A percentile compares a stretch with the other conserved stretches of the same genome.
These are phyloP conservation scores for Chamaecyparis obtusa DNA, from an alignment of 75 land plant genomes.

Conservation along the genomic window DNA sequence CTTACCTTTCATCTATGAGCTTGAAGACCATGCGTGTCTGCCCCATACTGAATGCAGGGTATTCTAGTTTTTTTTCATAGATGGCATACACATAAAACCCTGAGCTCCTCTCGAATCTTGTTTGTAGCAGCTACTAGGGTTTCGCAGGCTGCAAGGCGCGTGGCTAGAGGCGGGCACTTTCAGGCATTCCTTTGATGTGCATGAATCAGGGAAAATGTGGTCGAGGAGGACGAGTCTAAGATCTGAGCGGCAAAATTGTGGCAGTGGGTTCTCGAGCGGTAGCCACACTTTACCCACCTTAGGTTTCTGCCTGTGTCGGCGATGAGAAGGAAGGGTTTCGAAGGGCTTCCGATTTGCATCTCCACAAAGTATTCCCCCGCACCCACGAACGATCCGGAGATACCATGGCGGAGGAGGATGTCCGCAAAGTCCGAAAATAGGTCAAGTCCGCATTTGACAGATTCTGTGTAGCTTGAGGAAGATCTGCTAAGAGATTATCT, in stretches of 20 bases:
- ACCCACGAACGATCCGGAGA: constrained; percentile 54
- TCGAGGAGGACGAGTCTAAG: constrained; percentile 30
- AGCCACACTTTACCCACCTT: constrained; percentile 47
- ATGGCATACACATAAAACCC: constrained; percentile 79
- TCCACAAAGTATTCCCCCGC: constrained; percentile 69
- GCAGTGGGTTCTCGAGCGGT: constrained; percentile 15
- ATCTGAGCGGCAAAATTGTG: not conserved
- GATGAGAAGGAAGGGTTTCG: constrained; percentile 45
- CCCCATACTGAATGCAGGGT: constrained; percentile 56
- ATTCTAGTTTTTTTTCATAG: constrained; percentile 48
- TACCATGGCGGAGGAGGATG: too few relatives aligned
- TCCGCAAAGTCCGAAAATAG: too few relatives aligned
- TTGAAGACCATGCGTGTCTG: constrained; percentile 69
- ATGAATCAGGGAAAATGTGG: constrained; percentile 44
- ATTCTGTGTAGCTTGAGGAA: too few relatives aligned
- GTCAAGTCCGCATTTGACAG: too few relatives aligned
- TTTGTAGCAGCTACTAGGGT: constrained; percentile 61
- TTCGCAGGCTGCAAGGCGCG: constrained; percentile 26
- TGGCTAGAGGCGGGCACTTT: constrained; percentile 35
- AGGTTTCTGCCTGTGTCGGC: constrained; percentile 72
- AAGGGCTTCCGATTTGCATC: constrained; percentile 56
- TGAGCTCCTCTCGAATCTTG: too few relatives aligned
- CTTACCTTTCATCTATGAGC: constrained; percentile 63
- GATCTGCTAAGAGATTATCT: too few relatives aligned
- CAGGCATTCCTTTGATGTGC: constrained; percentile 28